Percentiles rank a stretch among this genome's conserved stretches.
These are phyloP conservation scores for Xylaria digitata DNA, from an alignment of 2,329 filamentous ascomycete species.

Conservation along the genomic window DNA sequence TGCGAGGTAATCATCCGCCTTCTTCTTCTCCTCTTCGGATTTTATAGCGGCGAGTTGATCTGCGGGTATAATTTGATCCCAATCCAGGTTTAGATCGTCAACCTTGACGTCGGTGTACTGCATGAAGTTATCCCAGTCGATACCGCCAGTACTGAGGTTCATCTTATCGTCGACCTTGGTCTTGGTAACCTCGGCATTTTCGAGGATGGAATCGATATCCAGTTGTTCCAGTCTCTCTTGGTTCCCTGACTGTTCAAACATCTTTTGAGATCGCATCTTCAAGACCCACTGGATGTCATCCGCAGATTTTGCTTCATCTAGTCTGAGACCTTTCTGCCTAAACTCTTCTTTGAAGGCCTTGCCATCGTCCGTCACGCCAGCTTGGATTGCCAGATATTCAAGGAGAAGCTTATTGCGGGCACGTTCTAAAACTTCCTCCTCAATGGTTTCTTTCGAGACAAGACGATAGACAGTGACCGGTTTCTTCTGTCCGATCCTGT, in stretches of 20 bases:
- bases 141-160: slow-evolving; percentile 86
- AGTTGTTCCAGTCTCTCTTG: slow-evolving; percentile 96
- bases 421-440: slow-evolving; percentile 96
- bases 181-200: slow-evolving; percentile 96
- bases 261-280: slow-evolving; percentile 97
- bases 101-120: slow-evolving; percentile 99
- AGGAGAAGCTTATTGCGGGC: slow-evolving; percentile 97
- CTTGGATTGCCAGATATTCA: slow-evolving; percentile 96
- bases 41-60: slow-evolving; percentile 92
- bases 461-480: slow-evolving; percentile 96
- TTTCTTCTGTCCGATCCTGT: slow-evolving; percentile 95
- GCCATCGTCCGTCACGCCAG: slow-evolving; percentile 94
- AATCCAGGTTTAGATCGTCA: slow-evolving; percentile 81
- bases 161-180: slow-evolving; percentile 95
- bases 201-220: slow-evolving; percentile 96
- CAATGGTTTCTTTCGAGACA: slow-evolving; percentile 97
- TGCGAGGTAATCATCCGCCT: slow-evolving; percentile 84
- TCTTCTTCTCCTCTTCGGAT: slow-evolving; percentile 84
- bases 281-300: slow-evolving; percentile 97
- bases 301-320: slow-evolving; percentile 85
- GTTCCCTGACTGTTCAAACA: slow-evolving; percentile 98
- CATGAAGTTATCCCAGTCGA: slow-evolving; percentile 91
- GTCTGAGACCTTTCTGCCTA: slow-evolving; percentile 78
- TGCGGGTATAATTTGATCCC: slow-evolving; percentile 98
- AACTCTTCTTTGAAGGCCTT: slow-evolving; percentile 80